Evolutionary conservation across 2,329 filamentous ascomycete genomes (phyloP), one percentile per base, ranked within the genome.

Genomic region (Beauveria sp.): DNA sequence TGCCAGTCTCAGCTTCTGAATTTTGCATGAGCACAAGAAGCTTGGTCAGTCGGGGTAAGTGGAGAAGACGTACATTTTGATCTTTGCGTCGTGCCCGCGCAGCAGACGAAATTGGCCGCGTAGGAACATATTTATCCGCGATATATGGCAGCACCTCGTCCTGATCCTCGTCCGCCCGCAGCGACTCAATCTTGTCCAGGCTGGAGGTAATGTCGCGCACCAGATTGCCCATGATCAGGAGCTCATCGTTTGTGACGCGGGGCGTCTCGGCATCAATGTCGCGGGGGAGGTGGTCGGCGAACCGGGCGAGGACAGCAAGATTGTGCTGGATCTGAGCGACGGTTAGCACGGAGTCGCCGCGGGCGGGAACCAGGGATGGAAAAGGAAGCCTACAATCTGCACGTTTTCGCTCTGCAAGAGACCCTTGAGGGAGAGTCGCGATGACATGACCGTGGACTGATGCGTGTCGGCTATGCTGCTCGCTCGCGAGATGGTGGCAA

Each of bases 371-470:
- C 14, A 14, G 28, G 12, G 18, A 18, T 26, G 26, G 10, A 28
- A 22, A 20, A 16, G 2, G 9, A 16, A 30, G 22, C 16, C 22
- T 46, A 61, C 59, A 22, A 47, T 50, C 14, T 61, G 52, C 26
- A 61, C 53, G 26, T 51, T 61, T 43, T 61, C 59, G 52, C 46
- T 41, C 37, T 61, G 59, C 26, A 61, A 24, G 1, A 61, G 59
- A 5, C 52, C 44, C 7, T 37, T 56, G 26, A 61, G 59, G 2
- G 59, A 56, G 34, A 61, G 34, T 53, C 53, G 50, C 9, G 50
- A 12, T 12, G 57, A 20, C 56, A 52, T 20, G 1, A n/a, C 37
- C 8, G 40, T 8, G 24, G 24, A 20, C 30, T 7, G 55, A 5
- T 41, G 10, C 8, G 37, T 41, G 26, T 40, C 50, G 57, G 16